Evolutionary conservation across 495 filamentous ascomycete genomes (phyloP).

Genomic region (Hyaloscypha variabilis): DNA sequence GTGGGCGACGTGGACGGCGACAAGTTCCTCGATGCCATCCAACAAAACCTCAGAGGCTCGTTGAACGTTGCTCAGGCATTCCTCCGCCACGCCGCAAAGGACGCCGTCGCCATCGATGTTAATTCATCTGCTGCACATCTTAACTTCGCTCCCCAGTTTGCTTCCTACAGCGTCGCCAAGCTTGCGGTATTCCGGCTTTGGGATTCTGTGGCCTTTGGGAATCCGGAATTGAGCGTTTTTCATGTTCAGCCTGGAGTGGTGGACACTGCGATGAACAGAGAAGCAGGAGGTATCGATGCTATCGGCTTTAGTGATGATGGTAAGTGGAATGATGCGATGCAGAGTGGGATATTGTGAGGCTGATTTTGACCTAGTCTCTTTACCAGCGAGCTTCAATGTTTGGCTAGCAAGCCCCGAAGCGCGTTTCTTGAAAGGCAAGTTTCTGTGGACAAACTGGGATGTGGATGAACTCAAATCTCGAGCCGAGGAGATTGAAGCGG

Average conservation of each 20-base stretch:
- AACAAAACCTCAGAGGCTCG: constrained; percentile 42
- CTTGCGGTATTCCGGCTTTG: constrained; percentile 43
- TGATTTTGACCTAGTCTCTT: constrained; percentile 24
- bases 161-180: constrained; percentile 46
- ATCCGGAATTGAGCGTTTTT: constrained; percentile 43
- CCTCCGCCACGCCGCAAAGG: constrained; percentile 37
- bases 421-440: constrained; percentile 49
- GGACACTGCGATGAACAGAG: constrained; percentile 44
- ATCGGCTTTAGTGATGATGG: constrained; percentile 38
- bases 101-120: constrained; percentile 43
- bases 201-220: constrained; percentile 38
- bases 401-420: constrained; percentile 55
- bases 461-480: constrained; percentile 51
- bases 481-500: constrained; percentile 41
- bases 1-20: constrained; percentile 36
- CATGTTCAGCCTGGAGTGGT: constrained; percentile 51
- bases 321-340: constrained; percentile 37
- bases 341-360: constrained; percentile 15
- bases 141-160: constrained; percentile 35
- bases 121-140: constrained; percentile 42
- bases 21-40: constrained; percentile 37
- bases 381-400: constrained; percentile 42
- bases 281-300: constrained; percentile 38
- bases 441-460: constrained; percentile 54
- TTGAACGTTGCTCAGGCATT: constrained; percentile 44